phyloP scores from a whole-genome alignment of 441 rosid species.

The Pelargonium fulgidum region DNA sequence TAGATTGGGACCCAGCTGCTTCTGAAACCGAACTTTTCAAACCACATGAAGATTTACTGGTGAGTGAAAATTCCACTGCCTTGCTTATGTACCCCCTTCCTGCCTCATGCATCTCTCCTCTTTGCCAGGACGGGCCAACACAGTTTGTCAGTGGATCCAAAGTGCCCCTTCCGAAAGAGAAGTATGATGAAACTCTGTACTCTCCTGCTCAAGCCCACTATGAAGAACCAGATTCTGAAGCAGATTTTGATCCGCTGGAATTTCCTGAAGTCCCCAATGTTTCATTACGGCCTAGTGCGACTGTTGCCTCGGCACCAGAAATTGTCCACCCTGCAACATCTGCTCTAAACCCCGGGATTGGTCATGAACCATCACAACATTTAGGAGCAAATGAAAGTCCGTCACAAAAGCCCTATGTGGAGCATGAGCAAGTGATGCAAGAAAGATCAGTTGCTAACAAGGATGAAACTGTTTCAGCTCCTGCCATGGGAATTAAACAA shows the following conservation, averaged over 20 bases:
- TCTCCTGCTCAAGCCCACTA: constrained; percentile 27
- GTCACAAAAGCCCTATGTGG: constrained; percentile 28
- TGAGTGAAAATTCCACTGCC: constrained; percentile 27
- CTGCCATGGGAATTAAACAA: constrained; percentile 45
- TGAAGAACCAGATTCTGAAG: constrained; percentile 51
- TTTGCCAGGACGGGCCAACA: constrained; percentile 67
- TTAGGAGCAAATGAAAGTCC: constrained; percentile 27
- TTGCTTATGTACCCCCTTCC: constrained; percentile 17
- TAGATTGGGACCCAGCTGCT: constrained; percentile 92
- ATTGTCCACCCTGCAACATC: constrained; percentile 20
- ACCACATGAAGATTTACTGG: constrained; percentile 83
- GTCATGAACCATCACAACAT: constrained; percentile 33
- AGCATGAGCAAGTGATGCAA: constrained; percentile 25
- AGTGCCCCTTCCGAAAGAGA: constrained; percentile 67
- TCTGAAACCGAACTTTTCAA: constrained; percentile 77
- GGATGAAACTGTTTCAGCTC: constrained; percentile 25
- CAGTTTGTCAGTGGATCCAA: constrained; percentile 69
- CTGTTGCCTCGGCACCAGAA: constrained; percentile 36
- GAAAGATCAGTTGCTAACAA: constrained; percentile 25
- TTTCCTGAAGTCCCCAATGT: constrained; percentile 78
- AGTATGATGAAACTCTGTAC: constrained; percentile 44
- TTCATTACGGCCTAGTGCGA: constrained; percentile 33
- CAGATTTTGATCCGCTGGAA: constrained; percentile 46
- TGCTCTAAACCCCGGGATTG: constrained; percentile 21
- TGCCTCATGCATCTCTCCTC: constrained; percentile 18